These are phyloP conservation scores for Rhizophora mangle DNA, from an alignment of 345 rosid species.

Conservation along the genomic window DNA sequence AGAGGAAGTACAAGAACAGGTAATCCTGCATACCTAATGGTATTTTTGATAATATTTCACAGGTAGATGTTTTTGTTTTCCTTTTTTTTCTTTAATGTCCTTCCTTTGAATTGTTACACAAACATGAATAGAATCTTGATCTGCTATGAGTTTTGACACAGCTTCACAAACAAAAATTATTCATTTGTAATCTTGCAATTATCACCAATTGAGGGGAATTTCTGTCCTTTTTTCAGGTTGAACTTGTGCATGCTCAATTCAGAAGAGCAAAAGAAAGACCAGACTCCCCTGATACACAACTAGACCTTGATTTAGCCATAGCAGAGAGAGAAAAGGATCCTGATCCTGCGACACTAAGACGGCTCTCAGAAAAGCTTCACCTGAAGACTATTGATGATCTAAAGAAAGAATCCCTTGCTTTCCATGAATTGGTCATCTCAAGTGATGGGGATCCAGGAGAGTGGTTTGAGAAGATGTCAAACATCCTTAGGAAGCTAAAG, in stretches of 20 bases:
- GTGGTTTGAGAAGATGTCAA: slow-evolving; percentile 54
- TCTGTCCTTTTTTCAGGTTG: slow-evolving; percentile 41
- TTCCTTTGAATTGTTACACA: neutral
- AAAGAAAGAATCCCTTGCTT: slow-evolving; percentile 71
- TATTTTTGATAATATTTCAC: neutral
- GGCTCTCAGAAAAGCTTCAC: slow-evolving; percentile 79
- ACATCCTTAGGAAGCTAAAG: slow-evolving; percentile 68
- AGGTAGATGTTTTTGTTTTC: neutral
- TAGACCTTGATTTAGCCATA: slow-evolving; percentile 58
- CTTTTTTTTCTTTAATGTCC: neutral
- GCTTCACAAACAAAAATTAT: neutral
- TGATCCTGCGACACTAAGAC: slow-evolving; percentile 51
- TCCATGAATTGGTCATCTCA: slow-evolving; percentile 68
- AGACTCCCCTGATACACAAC: slow-evolving; percentile 61
- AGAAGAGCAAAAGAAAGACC: slow-evolving; percentile 69
- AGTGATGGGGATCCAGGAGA: slow-evolving; percentile 60
- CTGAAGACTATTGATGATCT: slow-evolving; percentile 73
- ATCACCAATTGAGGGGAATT: neutral
- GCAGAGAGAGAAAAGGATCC: slow-evolving; percentile 58
- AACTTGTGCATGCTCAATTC: slow-evolving; percentile 84
- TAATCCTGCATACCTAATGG: slow-evolving; percentile 15
- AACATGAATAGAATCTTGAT: neutral
- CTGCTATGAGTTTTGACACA: neutral
- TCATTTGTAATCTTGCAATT: neutral
- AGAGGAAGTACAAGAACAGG: slow-evolving; percentile 94